Base-by-base conservation (phyloP, 2,329 filamentous ascomycete genomes). In the Claviceps purpurea region DNA sequence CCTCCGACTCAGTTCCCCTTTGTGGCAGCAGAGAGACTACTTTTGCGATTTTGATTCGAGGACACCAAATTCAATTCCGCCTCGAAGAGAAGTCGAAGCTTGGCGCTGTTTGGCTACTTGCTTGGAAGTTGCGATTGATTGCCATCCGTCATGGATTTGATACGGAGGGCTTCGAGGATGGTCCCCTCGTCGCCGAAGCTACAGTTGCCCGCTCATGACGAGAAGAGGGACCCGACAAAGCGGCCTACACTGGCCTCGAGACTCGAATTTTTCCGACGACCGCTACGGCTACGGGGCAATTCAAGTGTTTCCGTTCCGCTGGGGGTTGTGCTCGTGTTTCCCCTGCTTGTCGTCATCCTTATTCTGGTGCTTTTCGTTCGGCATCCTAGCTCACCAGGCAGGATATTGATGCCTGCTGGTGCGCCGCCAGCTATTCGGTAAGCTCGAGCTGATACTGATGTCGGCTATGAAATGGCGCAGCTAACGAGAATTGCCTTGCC, bases 261-360 rank as follows among this genome's bases (percentile, higher is more conserved):
- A 50, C 74, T 94, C 62, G 84, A 86, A 56, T 94, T 96, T 68
- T 87, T 97, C 68, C 78, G 84, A 60, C 81, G 88, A 64, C 87
- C 91, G 50, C 80, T 98, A 74, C 84, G 90, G 60, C 73, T 98
- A 72, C 86, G 84, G 70, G 88, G 89, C 62, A 95, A 95, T 70
- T 96, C 90, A 52, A 87, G 85, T 63, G 82, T 96, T 67, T 95
- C 91, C 50, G 84, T 97, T 65, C 93, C 93, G 26, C 74, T 98
- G 50, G 91, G 91, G 59, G 82, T 96, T 64, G 89, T 97, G 60
- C 78, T 98, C 59, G 74, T 97, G 60, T 97, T 97, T 66, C 93
- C 93, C 58, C 81, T 86, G 65, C 84, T 96, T 65, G 87, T 96
- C 62, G 80, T 97, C 71, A 78, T 95, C 62, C 78, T 96, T 67